Conservation (phyloP, 805 yeast genomes). For the Myxozyma nipponensis region DNA sequence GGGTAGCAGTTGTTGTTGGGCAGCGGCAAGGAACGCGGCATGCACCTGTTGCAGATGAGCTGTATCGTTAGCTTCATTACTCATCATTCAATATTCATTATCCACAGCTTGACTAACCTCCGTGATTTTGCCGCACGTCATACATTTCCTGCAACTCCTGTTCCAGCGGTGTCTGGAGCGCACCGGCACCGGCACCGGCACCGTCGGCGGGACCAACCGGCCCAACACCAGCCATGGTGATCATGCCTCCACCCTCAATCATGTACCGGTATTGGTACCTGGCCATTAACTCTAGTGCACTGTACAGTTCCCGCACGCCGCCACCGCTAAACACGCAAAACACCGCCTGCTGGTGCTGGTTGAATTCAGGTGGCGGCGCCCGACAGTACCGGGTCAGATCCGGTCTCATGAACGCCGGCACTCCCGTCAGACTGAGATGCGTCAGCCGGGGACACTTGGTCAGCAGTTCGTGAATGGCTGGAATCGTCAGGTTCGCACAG, state of each 20-base stretch:
- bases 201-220: neutral
- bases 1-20: neutral
- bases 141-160: no score
- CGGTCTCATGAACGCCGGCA: slow-evolving; percentile 77
- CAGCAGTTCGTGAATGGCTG: slow-evolving; percentile 70
- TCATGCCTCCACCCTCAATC: no score
- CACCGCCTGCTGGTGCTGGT: slow-evolving; percentile 72
- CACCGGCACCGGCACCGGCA: neutral
- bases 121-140: no score
- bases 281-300: neutral
- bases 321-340: slow-evolving; percentile 93
- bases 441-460: slow-evolving; percentile 81
- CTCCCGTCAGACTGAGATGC: slow-evolving; percentile 89
- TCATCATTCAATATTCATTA: no score
- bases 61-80: no score
- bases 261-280: neutral
- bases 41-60: neutral
- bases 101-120: no score
- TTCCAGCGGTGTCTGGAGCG: no score
- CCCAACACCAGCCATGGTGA: neutral
- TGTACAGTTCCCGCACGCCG: slow-evolving; percentile 51
- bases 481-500: slow-evolving; percentile 73
- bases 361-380: slow-evolving; percentile 88
- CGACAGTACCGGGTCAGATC: slow-evolving; percentile 86
- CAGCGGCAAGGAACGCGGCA: neutral